phyloP scores from a whole-genome alignment of 106 monocot species.

The Dendrobium nobile region DNA sequence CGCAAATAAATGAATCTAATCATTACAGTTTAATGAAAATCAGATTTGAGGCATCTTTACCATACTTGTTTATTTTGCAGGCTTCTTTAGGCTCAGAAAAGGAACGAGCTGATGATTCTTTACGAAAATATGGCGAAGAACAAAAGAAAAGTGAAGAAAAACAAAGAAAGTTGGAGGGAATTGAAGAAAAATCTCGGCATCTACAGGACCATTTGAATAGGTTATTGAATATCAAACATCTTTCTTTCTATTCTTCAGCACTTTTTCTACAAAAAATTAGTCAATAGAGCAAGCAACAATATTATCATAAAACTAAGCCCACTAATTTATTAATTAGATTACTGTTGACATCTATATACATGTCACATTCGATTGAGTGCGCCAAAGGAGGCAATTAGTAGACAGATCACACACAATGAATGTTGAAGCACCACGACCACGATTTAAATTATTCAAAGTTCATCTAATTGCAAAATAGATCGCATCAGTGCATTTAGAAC shows the following conservation, averaged over 20 bases:
- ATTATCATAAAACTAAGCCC: not conserved
- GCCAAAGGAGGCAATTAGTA: no score
- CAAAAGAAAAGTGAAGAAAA: constrained; percentile 41
- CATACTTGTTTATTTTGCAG: constrained; percentile 32
- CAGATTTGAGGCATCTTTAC: not conserved
- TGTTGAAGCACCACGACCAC: no score
- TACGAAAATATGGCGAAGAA: constrained; percentile 54
- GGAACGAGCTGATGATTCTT: constrained; percentile 57
- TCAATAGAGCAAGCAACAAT: not conserved
- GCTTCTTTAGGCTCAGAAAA: constrained; percentile 61
- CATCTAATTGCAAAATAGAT: no score
- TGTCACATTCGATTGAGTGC: no score
- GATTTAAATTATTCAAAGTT: no score
- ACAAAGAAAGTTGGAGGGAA: constrained; percentile 62
- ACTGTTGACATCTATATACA: no score
- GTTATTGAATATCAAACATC: constrained; percentile 21
- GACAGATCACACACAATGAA: no score
- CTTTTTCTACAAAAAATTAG: not conserved
- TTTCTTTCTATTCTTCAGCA: not conserved
- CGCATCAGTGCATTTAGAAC: no score
- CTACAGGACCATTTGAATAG: constrained; percentile 79
- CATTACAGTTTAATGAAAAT: not conserved
- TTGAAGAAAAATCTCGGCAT: constrained; percentile 55
- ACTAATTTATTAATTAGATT: not conserved
- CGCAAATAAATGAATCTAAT: not conserved